Percentiles rank a stretch among this genome's conserved stretches.
Conservation (phyloP, 345 rosid species). For the Citrus cavaleriei region DNA sequence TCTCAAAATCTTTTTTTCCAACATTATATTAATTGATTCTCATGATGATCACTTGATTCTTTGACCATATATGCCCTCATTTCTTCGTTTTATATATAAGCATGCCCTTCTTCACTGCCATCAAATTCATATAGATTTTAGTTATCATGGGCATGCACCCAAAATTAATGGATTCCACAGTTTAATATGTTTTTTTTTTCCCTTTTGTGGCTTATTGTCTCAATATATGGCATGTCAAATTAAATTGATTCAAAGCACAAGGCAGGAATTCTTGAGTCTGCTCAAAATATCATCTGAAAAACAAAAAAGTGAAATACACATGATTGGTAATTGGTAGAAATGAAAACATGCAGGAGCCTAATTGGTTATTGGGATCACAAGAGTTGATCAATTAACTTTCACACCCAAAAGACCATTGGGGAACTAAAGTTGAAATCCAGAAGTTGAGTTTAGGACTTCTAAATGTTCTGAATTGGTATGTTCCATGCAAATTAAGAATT, state of each 20-base stretch:
- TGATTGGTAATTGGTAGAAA: neutral
- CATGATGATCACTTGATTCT: conserved; percentile 24
- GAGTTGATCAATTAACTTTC: neutral
- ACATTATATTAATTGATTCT: conserved; percentile 33
- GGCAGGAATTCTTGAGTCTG: neutral
- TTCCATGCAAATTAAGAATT: conserved; percentile 5
- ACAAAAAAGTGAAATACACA: neutral
- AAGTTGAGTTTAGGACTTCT: neutral
- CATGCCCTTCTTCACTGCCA: conserved; percentile 5
- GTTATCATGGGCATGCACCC: neutral
- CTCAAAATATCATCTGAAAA: neutral
- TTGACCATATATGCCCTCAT: conserved; percentile 29
- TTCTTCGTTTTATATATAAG: conserved; percentile 13
- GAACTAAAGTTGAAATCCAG: neutral
- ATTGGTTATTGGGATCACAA: conserved; percentile 6
- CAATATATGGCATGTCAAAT: neutral
- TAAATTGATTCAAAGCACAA: conserved; percentile 13
- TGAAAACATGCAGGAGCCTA: neutral
- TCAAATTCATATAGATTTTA: neutral
- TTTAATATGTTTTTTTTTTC: neutral
- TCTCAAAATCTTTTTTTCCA: conserved; percentile 20
- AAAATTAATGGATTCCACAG: neutral
- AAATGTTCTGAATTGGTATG: neutral
- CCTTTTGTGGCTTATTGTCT: neutral
- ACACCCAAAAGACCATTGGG: neutral